Base-by-base conservation (phyloP, 495 filamentous ascomycete genomes). In the Neurospora sp. region DNA sequence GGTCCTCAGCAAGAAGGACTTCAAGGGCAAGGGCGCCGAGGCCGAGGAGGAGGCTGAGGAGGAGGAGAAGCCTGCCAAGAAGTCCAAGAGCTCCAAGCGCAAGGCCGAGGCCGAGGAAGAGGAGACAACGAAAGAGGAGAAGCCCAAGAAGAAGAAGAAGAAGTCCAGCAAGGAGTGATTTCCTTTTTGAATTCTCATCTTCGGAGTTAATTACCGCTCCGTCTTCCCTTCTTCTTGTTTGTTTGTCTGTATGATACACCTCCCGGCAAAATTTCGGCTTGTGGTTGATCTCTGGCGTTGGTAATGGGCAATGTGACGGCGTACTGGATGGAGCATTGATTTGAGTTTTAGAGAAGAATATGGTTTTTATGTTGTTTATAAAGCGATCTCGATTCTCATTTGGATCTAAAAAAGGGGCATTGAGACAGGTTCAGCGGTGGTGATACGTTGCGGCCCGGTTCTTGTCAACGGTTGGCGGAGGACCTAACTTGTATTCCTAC, bases 1-100 rank as follows among this genome's bases (percentile, higher is more conserved):
- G 72, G 74, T 89, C 6, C 74, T 90, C 70, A 89, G 86, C 81
- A 92, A 92, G 85, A 92, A 93, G 83, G 89, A 89, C 42, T 70
- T 76, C 70, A 90, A 89, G 87, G 89, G 87, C 78, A 84, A 84
- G 34, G 83, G 83, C 70, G 87, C 87, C 78, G 86, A 86, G 39
- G 83, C 83, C 73, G 87, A 87, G 80, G 90, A 89, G 38, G 71
- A 76, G 36, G 73, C 84, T 71, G 87, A 86, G 80, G 90, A 89
- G 39, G 71, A 76, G 36, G 73, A 77, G 73, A 76, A 77, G 7
- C 75, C 76, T 6, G 78, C 72, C 54, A 80, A 81, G 79, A 80
- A 81, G 79, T 28, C 76, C 73, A 81, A 82, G 78, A 81, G 81
- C 80, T 80, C 80, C 70, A 85, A 86, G 83, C 79, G 84, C 75